Base-by-base conservation (phyloP, 345 rosid species). In the Toxicodendron radicans region DNA sequence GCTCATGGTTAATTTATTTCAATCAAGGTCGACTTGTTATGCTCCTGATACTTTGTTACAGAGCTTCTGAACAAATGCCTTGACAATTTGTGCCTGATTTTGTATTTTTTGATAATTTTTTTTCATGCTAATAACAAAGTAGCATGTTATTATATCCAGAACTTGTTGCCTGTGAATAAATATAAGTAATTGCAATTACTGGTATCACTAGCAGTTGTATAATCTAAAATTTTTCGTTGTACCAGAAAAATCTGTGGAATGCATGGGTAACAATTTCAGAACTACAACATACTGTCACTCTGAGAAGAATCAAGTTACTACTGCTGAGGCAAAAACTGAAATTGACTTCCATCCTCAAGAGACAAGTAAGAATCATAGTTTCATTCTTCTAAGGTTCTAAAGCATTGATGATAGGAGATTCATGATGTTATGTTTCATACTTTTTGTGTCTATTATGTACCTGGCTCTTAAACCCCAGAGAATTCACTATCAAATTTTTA, bases 191-290 rank as follows among this genome's bases (percentile, higher is more conserved):
- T 38, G 43, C 9, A 7, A 5, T 38, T 38, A 7, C 43, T 38
- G 8, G 8, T 38, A 38, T 5, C 20, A 64, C 18, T 38, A 12
- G 21, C 48, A 58, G 70, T 66, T 74, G 49, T 68, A 41, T 35
- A 67, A 53, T 79, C 72, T 16, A 57, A 30, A 72, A 54, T 63
- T 48, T 45, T 51, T 58, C 53, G 73, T 66, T 82, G 52, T 78
- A 70, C 43, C 92, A 95, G 97, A 92, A 83, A 86, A 79, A 68
- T 80, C 68, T 95, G 62, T 92, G 95, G 95, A 90, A 88, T 80
- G 92, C 92, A 59, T 91, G 97, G 97, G 84, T 91, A 80, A 85
- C 87, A 66, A 86, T 87, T 71, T 91, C 91, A 56, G 95, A 90
- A 71, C 82, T 95, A 67, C 84, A 88, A 70, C 92, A 91, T 79